Evolutionary conservation across 495 filamentous ascomycete species (phyloP).

Genomic region (Aspergillus asperescens): DNA sequence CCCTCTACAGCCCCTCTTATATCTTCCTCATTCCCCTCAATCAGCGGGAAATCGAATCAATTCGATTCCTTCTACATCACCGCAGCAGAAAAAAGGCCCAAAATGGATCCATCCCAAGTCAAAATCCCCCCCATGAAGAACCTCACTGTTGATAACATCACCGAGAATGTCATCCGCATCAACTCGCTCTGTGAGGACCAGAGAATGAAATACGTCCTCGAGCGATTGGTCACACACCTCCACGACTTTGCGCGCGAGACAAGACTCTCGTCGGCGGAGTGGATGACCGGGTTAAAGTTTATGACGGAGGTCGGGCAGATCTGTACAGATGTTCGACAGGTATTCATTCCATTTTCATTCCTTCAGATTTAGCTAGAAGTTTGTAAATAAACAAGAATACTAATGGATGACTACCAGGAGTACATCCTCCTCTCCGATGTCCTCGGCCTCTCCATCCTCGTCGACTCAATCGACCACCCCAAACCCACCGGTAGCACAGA

Average conservation of each 20-base stretch:
- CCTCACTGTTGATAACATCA: constrained; percentile 79
- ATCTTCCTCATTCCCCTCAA: not conserved
- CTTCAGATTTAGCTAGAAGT: not conserved
- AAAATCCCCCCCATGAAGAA: constrained; percentile 61
- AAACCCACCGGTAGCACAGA: constrained; percentile 72
- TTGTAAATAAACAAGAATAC: not conserved
- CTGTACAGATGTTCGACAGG: constrained; percentile 63
- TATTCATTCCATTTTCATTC: constrained; percentile 18
- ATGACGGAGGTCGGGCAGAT: constrained; percentile 70
- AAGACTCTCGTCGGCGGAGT: constrained; percentile 69
- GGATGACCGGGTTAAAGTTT: constrained; percentile 69
- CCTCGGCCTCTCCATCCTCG: constrained; percentile 81
- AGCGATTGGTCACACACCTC: constrained; percentile 68
- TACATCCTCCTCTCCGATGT: constrained; percentile 93
- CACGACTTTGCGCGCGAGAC: constrained; percentile 84
- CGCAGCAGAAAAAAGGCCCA: not conserved
- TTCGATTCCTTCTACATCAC: not conserved
- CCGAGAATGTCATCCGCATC: constrained; percentile 65
- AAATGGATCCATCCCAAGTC: constrained; percentile 50
- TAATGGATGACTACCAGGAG: constrained; percentile 49
- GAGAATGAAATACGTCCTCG: constrained; percentile 68
- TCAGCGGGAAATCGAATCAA: not conserved
- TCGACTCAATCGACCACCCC: constrained; percentile 89
- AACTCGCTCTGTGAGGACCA: constrained; percentile 64
- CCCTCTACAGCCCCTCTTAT: not conserved